Base-by-base conservation (phyloP, 2,329 filamentous ascomycete species). In the Colletotrichum sublineola region DNA sequence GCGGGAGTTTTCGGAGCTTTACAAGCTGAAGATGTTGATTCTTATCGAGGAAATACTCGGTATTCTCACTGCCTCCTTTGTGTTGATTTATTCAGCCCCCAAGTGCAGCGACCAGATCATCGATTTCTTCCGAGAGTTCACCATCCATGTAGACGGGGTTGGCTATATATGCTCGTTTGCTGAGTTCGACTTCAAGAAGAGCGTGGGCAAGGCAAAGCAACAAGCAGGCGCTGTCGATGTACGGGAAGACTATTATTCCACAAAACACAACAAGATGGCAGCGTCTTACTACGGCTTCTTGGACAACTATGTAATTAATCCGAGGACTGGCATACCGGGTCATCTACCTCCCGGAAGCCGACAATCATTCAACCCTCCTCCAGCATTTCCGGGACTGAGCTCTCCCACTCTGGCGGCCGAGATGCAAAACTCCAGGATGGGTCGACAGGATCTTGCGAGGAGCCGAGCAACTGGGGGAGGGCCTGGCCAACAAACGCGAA, bases 181-280 rank as follows among this genome's bases (percentile, higher is more conserved):
- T 3, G 94, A 97, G 46, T 99, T 99, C 78, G 94, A 98, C 75
- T 98, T 98, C 84, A 95, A 97, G 81, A 96, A 95, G 80, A 93
- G 92, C 33, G 86, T 92, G 31, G 84, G 83, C 18, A 83, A 84
- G 36, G 80, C 80, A 5, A 83, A 81, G 63, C 81, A 81, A 20
- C 79, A 80, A 48, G 82, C 81, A 14, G 82, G 71, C 72, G 80
- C 76, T 66, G 80, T 77, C 74, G 93, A 95, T 79, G 88, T 95
- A 12, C 91, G 96, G 14, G 94, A 96, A 71, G 95, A 98, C 76
- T 98, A 98, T 80, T 98, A 96, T 79, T 91, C 94, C 31, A 94
- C 95, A 12, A 98, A 98, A 79, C 95, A 99, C 78, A 94, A 95
- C 74, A 99, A 99, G 84, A 97, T 99, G 94, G 92, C 96, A n/a